Percentiles rank a stretch among this genome's conserved stretches.
Evolutionary conservation across 208 protist species (phyloP).

Genomic region (Phytomonas francai): DNA sequence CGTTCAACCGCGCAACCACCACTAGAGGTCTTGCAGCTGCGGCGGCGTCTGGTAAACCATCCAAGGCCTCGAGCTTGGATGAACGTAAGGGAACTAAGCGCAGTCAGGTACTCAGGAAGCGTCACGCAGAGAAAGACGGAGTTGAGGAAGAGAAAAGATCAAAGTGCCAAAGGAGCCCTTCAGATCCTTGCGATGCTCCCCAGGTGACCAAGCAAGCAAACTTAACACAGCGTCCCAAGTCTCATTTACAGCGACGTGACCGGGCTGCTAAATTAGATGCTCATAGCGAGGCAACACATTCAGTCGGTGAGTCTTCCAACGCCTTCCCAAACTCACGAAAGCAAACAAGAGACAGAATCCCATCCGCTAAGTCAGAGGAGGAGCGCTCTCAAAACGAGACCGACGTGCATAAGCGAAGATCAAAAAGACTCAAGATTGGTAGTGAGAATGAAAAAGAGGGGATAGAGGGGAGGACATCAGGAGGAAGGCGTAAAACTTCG

Average conservation of each 20-base stretch:
- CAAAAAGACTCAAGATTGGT: background rate
- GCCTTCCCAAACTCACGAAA: background rate
- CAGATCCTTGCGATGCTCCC: background rate
- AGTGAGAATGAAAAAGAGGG: background rate
- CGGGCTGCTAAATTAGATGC: background rate
- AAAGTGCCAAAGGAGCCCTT: slow-evolving; percentile 7
- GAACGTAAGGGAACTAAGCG: slow-evolving; percentile 1
- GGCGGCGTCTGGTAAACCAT: slow-evolving; percentile 1
- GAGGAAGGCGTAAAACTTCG: background rate
- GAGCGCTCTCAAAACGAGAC: background rate
- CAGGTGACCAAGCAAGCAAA: background rate
- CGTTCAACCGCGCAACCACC: slow-evolving; percentile 7
- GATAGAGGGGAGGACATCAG: background rate
- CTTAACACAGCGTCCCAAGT: background rate
- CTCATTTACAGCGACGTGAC: background rate
- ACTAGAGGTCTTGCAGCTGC: slow-evolving; percentile 16
- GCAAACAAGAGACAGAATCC: background rate
- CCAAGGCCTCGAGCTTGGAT: background rate
- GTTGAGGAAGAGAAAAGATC: slow-evolving; percentile 12
- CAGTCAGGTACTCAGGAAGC: slow-evolving; percentile 5
- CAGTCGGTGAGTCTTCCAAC: background rate
- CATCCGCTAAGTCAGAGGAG: background rate
- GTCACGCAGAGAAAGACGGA: slow-evolving; percentile 13
- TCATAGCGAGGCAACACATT: background rate
- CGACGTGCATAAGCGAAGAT: background rate